Evolutionary conservation across 257 asterid species (phyloP).

Genomic region (Solanum sparsipilum): DNA sequence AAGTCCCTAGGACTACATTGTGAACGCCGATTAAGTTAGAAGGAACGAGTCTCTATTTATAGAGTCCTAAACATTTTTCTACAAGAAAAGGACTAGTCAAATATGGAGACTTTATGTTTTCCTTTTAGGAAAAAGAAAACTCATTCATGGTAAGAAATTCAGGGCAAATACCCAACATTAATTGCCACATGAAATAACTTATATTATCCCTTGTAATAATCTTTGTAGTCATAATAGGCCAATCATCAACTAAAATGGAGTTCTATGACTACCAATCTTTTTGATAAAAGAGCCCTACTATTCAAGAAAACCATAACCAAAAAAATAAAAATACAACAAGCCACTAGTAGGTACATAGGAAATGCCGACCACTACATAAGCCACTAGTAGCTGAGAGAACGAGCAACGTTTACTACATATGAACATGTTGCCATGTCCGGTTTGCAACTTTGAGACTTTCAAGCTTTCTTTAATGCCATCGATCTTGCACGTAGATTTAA

Average conservation of each 20-base stretch:
- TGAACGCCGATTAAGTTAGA: too few relatives aligned
- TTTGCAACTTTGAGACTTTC: not conserved
- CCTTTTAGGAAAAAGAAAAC: too few relatives aligned
- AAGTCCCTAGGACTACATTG: too few relatives aligned
- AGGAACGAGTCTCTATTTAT: too few relatives aligned
- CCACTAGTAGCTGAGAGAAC: not conserved
- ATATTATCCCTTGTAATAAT: not conserved
- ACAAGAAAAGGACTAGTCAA: too few relatives aligned
- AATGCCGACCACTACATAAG: not conserved
- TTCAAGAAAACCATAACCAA: not conserved
- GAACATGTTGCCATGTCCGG: not conserved
- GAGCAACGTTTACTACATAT: not conserved
- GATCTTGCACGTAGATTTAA: constrained; percentile 73
- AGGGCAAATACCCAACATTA: too few relatives aligned
- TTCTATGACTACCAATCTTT: not conserved
- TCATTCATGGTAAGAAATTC: too few relatives aligned
- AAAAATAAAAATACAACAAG: not conserved
- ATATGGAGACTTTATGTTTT: too few relatives aligned
- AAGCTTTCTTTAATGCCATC: constrained; percentile 37
- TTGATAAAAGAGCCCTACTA: not conserved
- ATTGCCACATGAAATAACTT: not conserved
- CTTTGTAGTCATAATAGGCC: not conserved
- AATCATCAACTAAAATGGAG: not conserved
- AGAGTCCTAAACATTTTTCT: too few relatives aligned
- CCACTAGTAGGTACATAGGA: not conserved